Base-by-base conservation (phyloP, 164 flowering plant species). In the Malania oleifera region DNA sequence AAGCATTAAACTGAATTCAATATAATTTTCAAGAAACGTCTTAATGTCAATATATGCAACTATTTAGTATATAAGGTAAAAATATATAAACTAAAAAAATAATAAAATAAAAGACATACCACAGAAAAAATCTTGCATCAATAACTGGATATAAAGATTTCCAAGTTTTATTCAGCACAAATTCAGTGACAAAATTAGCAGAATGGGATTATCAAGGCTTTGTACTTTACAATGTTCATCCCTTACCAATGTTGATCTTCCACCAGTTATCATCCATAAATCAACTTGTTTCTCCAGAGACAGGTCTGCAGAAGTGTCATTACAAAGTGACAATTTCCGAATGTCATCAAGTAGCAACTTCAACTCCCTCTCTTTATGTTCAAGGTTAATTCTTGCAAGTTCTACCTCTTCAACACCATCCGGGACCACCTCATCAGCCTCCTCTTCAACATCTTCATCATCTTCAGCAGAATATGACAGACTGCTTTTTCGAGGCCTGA, bases 381-480 rank as follows among this genome's bases (percentile, higher is more conserved):
- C 99, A 65, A 95, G 95, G 56, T 72, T 70, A 34, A 95, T 72
- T 77, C 77, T 83, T 66, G 97, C 97, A 52, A 84, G 84, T 73
- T 91, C 99, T 47, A 95, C 97, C 75, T 95, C 97, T 78, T 89
- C 97, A 67, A 91, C 96, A 45, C 99, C 99, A 68, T 88, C 95
- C 62, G 99, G 99, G 61, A 95, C 99, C 56, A 95, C 90, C 75
- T 89, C 99, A 76, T 95, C 97, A 40, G 97, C 97, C 75, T 91
- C 99, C 70, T 95, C 96, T 77, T 81, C 93, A 54, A 85, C 78
- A 75, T 87, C 97, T 57, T 87, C 99, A 76, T 89, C 99, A 65
- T 95, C 95, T 67, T 87, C 96, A 51, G 80, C 72, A 65, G 85
- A 80, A 69, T 67, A 82, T 34, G 89, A 77, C 15, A 93, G 82